phyloP scores from a whole-genome alignment of 495 filamentous ascomycete species.

The Lasiosphaeriaceae sp. region DNA sequence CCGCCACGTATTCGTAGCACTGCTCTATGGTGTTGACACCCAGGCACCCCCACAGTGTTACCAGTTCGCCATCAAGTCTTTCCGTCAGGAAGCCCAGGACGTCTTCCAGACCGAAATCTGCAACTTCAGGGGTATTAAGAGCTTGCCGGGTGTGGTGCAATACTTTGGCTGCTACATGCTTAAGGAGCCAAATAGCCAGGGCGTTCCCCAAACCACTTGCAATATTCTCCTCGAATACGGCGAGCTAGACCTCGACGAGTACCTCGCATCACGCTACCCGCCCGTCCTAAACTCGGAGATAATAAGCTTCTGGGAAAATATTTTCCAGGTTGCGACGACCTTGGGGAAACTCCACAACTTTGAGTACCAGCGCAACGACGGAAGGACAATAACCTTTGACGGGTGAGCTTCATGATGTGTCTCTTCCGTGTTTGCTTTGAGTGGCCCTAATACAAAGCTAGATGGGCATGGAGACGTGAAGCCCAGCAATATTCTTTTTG shows the following conservation, averaged over 20 bases:
- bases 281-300: constrained; percentile 29
- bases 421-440: neutral
- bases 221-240: constrained; percentile 38
- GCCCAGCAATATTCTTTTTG: constrained; percentile 37
- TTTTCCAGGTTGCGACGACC: constrained; percentile 33
- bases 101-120: constrained; percentile 29
- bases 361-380: neutral
- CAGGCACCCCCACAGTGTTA: constrained; percentile 17
- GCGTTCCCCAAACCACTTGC: constrained; percentile 4
- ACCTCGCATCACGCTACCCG: constrained; percentile 23
- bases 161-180: constrained; percentile 22
- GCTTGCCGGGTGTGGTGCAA: constrained; percentile 24
- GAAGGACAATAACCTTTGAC: constrained; percentile 4
- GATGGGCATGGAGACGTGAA: constrained; percentile 39
- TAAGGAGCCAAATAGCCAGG: constrained; percentile 12
- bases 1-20: neutral
- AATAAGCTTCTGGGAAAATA: constrained; percentile 31
- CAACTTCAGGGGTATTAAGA: constrained; percentile 25
- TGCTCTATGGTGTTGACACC: neutral
- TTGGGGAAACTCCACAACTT: constrained; percentile 30
- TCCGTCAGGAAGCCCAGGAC: constrained; percentile 9
- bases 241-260: constrained; percentile 32
- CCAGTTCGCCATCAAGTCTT: constrained; percentile 35
- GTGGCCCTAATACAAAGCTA: neutral
- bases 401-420: neutral